Base-by-base conservation (phyloP, 148 eudicot genomes). In the Vaccinium darrowii region DNA sequence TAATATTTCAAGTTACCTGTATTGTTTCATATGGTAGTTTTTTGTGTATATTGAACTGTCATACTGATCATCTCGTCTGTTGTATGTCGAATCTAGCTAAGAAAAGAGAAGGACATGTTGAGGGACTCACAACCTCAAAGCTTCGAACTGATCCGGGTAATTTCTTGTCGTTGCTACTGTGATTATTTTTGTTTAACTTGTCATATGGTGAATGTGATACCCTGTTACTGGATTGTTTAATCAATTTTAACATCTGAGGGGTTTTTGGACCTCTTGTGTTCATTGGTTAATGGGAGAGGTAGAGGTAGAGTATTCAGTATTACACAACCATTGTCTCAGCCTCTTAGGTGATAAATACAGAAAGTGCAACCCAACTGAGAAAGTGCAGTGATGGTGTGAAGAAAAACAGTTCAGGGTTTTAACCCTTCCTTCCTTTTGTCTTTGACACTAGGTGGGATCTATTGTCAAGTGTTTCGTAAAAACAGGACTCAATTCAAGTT, bases 111-210 rank as follows among this genome's bases (percentile, higher is more conserved):
- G 92, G 95, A 92, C 81, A 81, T 88, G 90, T 81, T 93, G 77
- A 92, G 88, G 81, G 93, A 90, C 81, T 91, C 97, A 9, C 93
- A 93, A 85, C 92, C 94, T 60, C 89, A 94, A 88, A 91, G 97
- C 87, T 90, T 90, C 81, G 94, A 89, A 52, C 88, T 93, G 76
- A 92, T 95, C 86, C 89, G 87, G 85, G 98, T 95, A 92, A 93
- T 84, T 50, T 62, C 77, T 76, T 76, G 8, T 86, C 58, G 84
- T 82, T 39, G 30, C 12, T 85, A 23, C 71, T 83, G 33, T 52
- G 1, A n/a, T 84, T 10, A 23, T 25, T 51, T 62, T 50, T 27
- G 1, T 43, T 43, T 1, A 86, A 57, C 25, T 27, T 51, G 13
- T 30, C 11, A 43, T 56, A 10, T 63, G 18, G 57, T 30, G 50